Percentiles rank a stretch among this genome's conserved stretches.
Conservation (phyloP, 2,329 filamentous ascomycete species). For the Coniochaeta hoffmannii region DNA sequence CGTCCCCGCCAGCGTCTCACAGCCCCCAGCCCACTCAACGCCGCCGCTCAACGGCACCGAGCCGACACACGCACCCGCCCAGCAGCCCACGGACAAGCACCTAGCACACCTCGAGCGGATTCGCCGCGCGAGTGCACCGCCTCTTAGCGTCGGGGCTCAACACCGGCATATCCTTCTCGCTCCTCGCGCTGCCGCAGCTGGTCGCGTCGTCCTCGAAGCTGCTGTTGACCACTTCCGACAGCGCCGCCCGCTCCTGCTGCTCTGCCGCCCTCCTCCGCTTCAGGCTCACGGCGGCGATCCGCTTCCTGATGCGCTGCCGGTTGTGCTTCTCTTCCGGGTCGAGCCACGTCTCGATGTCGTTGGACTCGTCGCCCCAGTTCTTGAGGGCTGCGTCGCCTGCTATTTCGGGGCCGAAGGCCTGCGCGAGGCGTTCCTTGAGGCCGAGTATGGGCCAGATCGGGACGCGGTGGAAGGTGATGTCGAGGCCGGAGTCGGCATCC, state of each 20-base stretch:
- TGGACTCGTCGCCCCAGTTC: conserved; percentile 17
- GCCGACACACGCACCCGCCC: background rate
- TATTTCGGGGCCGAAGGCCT: conserved; percentile 43
- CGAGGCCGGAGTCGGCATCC: conserved; percentile 26
- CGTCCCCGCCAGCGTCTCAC: background rate
- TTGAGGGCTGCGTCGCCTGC: conserved; percentile 28
- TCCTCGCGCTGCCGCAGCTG: conserved; percentile 5
- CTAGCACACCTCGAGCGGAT: conserved; percentile 21
- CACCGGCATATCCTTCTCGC: conserved; percentile 15
- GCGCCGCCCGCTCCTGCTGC: conserved; percentile 28
- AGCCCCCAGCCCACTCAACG: background rate
- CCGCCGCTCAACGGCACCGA: background rate
- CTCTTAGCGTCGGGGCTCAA: conserved; percentile 24
- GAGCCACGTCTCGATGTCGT: conserved; percentile 39
- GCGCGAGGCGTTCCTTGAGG: conserved; percentile 46
- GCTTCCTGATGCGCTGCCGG: conserved; percentile 3
- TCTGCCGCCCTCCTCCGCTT: conserved; percentile 24
- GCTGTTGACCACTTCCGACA: conserved; percentile 29
- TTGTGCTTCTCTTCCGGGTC: conserved; percentile 19
- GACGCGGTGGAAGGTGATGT: conserved; percentile 40
- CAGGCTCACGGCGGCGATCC: background rate
- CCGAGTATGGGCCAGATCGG: conserved; percentile 48
- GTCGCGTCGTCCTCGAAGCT: conserved; percentile 27
- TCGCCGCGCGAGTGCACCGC: conserved; percentile 17
- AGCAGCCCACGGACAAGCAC: background rate